These are phyloP conservation scores for Trichoderma citrinoviride DNA, from an alignment of 2,329 filamentous ascomycete species.

Conservation along the genomic window DNA sequence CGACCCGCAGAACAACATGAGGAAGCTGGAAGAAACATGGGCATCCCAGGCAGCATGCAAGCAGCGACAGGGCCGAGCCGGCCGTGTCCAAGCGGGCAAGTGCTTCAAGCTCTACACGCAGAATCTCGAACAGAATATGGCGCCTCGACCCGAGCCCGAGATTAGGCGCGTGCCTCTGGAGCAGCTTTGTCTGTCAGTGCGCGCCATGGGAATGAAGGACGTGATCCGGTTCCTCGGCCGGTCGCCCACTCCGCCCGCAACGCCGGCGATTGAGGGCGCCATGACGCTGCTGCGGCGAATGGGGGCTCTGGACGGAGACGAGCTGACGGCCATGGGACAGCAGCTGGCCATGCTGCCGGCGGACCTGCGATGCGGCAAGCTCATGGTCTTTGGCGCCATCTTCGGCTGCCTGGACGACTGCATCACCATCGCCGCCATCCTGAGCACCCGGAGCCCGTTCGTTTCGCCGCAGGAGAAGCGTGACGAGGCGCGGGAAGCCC, in stretches of 20 bases:
- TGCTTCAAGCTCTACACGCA: constrained; percentile 96
- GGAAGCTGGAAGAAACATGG: constrained; percentile 92
- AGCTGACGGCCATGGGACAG: constrained; percentile 84
- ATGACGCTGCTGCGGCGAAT: constrained; percentile 76
- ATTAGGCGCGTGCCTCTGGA: constrained; percentile 91
- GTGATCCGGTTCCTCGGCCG: constrained; percentile 78
- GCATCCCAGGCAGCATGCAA: constrained; percentile 92
- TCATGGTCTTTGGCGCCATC: constrained; percentile 92
- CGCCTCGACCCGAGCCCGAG: constrained; percentile 85
- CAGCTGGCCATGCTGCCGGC: constrained; percentile 95
- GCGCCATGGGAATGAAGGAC: constrained; percentile 87
- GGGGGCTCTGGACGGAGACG: constrained; percentile 81
- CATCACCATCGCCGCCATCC: constrained; percentile 83
- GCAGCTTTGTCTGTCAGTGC: constrained; percentile 89
- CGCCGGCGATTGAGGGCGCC: constrained; percentile 80
- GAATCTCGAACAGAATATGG: constrained; percentile 82
- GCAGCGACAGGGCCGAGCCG: constrained; percentile 87
- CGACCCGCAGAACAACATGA: constrained; percentile 88
- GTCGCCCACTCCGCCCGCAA: constrained; percentile 85
- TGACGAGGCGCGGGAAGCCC: constrained; percentile 75
- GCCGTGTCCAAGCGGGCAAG: constrained; percentile 82
- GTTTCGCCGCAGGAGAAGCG: constrained; percentile 78
- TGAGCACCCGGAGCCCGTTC: constrained; percentile 88
- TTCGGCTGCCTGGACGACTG: constrained; percentile 90
- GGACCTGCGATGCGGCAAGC: constrained; percentile 86